Conservation (phyloP, 163 green algal genomes). For the Picocystis sp. region DNA sequence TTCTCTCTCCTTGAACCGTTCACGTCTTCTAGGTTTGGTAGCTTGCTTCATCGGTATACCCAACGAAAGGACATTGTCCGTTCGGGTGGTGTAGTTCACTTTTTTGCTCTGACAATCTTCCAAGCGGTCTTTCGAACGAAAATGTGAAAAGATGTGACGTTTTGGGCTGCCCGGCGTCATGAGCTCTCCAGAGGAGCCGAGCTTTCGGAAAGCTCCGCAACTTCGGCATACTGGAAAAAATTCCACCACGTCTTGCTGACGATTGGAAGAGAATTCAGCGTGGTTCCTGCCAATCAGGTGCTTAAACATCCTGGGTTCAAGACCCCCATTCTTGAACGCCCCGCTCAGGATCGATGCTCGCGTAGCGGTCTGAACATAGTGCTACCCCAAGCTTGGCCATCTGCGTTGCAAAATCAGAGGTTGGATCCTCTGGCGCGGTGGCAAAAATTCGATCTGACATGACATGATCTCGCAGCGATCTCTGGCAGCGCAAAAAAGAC, state of each 20-base stretch:
- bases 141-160: conserved; percentile 47
- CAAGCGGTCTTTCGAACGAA: conserved; percentile 53
- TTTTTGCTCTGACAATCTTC: conserved; percentile 50
- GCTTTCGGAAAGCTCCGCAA: conserved; percentile 31
- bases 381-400: conserved; percentile 50
- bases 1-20: conserved; percentile 34
- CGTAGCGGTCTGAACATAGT: conserved; percentile 21
- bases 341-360: neutral
- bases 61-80: conserved; percentile 40
- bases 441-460: conserved; percentile 14
- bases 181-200: neutral
- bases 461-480: conserved; percentile 26
- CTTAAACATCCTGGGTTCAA: conserved; percentile 53
- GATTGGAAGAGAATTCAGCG: conserved; percentile 63
- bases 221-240: conserved; percentile 69
- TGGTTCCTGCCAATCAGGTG: conserved; percentile 63
- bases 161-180: conserved; percentile 2
- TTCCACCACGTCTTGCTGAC: conserved; percentile 86
- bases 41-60: conserved; percentile 75
- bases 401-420: conserved; percentile 58
- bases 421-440: conserved; percentile 26
- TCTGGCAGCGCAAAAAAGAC: conserved; percentile 70
- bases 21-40: conserved; percentile 38
- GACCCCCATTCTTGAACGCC: conserved; percentile 22
- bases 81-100: conserved; percentile 26